Conservation (phyloP, 2,329 filamentous ascomycete genomes). For the Diaporthe sp. region DNA sequence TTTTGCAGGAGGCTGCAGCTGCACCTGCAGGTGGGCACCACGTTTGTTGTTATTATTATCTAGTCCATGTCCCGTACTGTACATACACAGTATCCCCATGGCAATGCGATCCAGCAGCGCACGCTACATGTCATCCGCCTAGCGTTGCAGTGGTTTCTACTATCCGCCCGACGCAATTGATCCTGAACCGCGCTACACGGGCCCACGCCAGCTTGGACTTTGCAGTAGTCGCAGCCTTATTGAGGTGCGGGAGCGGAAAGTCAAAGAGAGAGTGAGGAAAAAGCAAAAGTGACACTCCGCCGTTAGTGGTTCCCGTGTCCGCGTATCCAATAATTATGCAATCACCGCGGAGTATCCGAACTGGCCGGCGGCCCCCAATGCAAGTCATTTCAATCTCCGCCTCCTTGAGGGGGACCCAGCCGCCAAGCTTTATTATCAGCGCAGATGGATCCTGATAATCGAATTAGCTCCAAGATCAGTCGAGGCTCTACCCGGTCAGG, state of each 20-base stretch:
- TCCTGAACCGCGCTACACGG: slow-evolving; percentile 17
- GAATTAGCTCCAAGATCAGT: slow-evolving; percentile 38
- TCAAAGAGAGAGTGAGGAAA: neutral
- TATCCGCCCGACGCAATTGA: slow-evolving; percentile 24
- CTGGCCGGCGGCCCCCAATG: slow-evolving; percentile 23
- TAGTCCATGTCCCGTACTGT: neutral
- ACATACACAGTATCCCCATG: neutral
- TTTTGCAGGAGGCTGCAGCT: slow-evolving; percentile 9
- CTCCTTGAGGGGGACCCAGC: slow-evolving; percentile 18
- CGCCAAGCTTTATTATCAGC: slow-evolving; percentile 35
- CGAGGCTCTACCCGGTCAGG: slow-evolving; percentile 37
- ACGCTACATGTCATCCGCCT: slow-evolving; percentile 7
- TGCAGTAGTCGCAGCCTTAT: slow-evolving; percentile 16
- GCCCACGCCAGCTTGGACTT: neutral
- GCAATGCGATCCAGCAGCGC: neutral
- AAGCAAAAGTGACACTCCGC: slow-evolving; percentile 10
- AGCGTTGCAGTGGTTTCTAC: slow-evolving; percentile 5
- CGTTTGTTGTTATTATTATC: neutral
- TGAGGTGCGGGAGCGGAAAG: neutral
- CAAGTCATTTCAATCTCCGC: slow-evolving; percentile 33
- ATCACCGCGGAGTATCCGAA: slow-evolving; percentile 25
- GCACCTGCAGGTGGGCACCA: slow-evolving; percentile 3
- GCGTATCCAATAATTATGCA: slow-evolving; percentile 26
- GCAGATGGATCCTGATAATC: slow-evolving; percentile 37
- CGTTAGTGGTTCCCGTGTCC: neutral